Conservation (phyloP, 495 filamentous ascomycete genomes). For the Bathelium albidoporum region DNA sequence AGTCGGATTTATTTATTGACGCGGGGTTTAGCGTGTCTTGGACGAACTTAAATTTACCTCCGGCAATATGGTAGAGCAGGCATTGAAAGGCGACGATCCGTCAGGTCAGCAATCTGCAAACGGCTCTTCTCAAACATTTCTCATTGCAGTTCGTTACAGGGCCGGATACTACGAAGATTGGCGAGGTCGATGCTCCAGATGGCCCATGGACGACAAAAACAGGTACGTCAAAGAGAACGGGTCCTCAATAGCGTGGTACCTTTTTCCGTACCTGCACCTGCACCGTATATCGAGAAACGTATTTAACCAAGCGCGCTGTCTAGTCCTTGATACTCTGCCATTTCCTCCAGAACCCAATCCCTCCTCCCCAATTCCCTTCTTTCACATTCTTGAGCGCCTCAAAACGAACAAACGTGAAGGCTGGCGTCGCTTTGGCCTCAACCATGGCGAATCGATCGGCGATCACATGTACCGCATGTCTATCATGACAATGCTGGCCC, state of each 20-base stretch:
- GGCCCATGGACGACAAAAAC: conserved; percentile 26
- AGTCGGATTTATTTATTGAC: not conserved
- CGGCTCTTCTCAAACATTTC: not conserved
- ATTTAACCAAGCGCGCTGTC: not conserved
- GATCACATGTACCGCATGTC: conserved; percentile 99
- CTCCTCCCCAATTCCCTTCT: conserved; percentile 73
- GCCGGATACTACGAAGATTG: not conserved
- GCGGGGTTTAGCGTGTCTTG: not conserved
- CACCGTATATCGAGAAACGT: not conserved
- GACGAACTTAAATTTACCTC: not conserved
- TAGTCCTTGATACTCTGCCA: conserved; percentile 38
- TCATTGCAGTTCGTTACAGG: not conserved
- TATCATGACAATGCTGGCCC: conserved; percentile 89
- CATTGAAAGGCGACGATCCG: conserved; percentile 23
- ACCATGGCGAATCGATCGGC: conserved; percentile 69
- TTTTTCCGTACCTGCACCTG: conserved; percentile 12
- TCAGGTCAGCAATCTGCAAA: conserved; percentile 16
- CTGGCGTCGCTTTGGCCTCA: conserved; percentile 80
- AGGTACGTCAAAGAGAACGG: conserved; percentile 23
- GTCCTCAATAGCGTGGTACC: too few relatives aligned
- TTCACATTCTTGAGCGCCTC: conserved; percentile 82
- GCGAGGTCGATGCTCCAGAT: conserved; percentile 4
- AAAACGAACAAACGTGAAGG: conserved; percentile 95
- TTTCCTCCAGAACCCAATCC: conserved; percentile 48
- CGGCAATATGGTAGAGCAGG: conserved; percentile 15